Evolutionary conservation across 306 rosid genomes (phyloP), one percentile per base, ranked within the genome.

Genomic region (Cucurbita ficifolia): DNA sequence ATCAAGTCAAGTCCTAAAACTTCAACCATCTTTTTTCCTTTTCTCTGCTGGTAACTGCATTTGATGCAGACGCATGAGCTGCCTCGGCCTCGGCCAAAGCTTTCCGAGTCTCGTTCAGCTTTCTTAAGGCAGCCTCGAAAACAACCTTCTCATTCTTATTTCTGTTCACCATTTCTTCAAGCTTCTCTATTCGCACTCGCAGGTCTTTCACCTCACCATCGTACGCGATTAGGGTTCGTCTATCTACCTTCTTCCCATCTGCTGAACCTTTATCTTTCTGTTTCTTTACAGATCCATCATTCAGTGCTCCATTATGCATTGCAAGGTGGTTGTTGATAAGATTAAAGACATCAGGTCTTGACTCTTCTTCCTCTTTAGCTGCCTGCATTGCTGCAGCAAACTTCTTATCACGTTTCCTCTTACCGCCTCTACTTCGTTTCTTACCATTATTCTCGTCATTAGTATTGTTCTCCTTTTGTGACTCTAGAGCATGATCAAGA

Each of bases 1-100:
- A 48, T 63, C 39, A 51, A 60, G 14, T 56, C 8, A 19, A 16
- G 33, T 29, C 64, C 88, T 87, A 94, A 85, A 94, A 94, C 82
- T 90, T 94, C 6, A 94, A 90, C 98, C 98, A 94, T 82, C 81
- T 87, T 81, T 87, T 94, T 77, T 94, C 98, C 80, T 90, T 94
- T 74, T 94, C 98, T 83, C 78, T 82, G 82, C 91, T 87, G 76
- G 75, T 81, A 75, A 94, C 88, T n/a, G 93, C 84, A 84, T 86
- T 83, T 16, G 97, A 89, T 3, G 96, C 98, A 14, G 98, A 90
- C 5, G 92, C 87, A 50, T 90, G 98, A 74, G 83, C 81, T 17
- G 95, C 86, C 82, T 87, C 95, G 2, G 86, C 86, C 29, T 85
- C 86, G 0, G 89, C 96, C 81, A 94, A 80, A 50, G 90, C 87